phyloP scores from a whole-genome alignment of 768 basidiomycete genomes.

The Tricholoma flavovirens region DNA sequence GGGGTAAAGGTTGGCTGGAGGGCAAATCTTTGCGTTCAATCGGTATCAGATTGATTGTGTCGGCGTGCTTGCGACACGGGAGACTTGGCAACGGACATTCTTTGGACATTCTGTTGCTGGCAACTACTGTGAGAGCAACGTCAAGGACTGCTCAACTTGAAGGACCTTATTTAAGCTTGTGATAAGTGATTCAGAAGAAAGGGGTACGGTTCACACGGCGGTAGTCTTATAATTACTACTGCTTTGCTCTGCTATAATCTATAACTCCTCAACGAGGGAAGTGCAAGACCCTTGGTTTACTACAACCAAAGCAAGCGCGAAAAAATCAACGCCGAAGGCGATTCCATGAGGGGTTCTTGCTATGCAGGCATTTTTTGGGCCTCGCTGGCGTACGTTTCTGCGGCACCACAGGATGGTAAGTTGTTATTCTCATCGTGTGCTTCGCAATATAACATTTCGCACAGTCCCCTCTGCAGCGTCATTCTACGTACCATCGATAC shows the following conservation, averaged over 20 bases:
- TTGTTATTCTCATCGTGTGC: background rate
- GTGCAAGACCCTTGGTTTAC: background rate
- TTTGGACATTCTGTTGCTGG: background rate
- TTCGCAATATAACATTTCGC: slow-evolving; percentile 5
- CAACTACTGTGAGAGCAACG: background rate
- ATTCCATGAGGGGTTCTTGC: slow-evolving; percentile 8
- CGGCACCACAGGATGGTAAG: slow-evolving; percentile 39
- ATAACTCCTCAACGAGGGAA: background rate
- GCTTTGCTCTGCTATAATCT: background rate
- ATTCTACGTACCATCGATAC: slow-evolving; percentile 75
- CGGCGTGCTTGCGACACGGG: too few relatives aligned
- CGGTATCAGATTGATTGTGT: too few relatives aligned
- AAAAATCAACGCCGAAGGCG: background rate
- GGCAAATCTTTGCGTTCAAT: too few relatives aligned
- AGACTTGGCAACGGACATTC: too few relatives aligned
- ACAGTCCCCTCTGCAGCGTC: slow-evolving; percentile 78
- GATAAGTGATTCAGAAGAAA: too few relatives aligned
- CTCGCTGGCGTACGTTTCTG: slow-evolving; percentile 10
- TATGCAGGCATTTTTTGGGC: slow-evolving; percentile 8
- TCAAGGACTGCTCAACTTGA: too few relatives aligned
- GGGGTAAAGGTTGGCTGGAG: too few relatives aligned
- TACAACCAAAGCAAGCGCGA: background rate
- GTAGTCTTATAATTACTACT: background rate
- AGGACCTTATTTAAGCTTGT: too few relatives aligned
- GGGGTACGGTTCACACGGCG: background rate